Evolutionary conservation across 306 rosid genomes (phyloP).

Genomic region (Clitoria ternatea): DNA sequence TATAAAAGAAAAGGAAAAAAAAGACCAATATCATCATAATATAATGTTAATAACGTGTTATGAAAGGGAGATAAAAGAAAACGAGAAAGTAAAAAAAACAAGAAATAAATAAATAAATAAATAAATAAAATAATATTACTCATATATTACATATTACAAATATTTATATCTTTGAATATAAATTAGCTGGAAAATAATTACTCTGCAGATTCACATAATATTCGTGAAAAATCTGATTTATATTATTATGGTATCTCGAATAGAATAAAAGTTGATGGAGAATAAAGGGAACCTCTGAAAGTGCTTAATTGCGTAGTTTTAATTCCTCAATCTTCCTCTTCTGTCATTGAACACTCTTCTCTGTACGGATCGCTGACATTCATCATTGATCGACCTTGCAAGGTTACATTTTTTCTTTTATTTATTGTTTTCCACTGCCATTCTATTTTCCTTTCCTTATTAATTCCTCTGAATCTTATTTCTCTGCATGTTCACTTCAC

Average conservation of each 20-base stretch:
- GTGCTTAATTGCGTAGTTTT: background rate
- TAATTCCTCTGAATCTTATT: background rate
- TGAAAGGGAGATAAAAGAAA: too few species aligned
- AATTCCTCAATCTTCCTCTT: background rate
- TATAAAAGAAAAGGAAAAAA: too few species aligned
- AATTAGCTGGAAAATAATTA: too few species aligned
- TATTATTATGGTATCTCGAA: background rate
- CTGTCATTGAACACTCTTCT: background rate
- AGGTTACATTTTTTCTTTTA: background rate
- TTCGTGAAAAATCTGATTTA: background rate
- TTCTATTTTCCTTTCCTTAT: background rate
- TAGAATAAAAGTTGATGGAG: conserved; percentile 19
- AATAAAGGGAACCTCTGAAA: conserved; percentile 15
- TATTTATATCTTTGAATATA: too few species aligned
- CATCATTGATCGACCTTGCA: background rate
- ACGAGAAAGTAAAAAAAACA: too few species aligned
- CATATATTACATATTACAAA: too few species aligned
- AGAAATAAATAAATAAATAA: too few species aligned
- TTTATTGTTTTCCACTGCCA: background rate
- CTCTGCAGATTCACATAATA: too few species aligned
- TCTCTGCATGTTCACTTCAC: conserved; percentile 10
- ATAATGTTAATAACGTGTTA: too few species aligned
- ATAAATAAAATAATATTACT: too few species aligned
- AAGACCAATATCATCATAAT: too few species aligned
- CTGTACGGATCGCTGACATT: background rate